Base-by-base conservation (phyloP, 148 eudicot species). In the Persicaria tinctoria region DNA sequence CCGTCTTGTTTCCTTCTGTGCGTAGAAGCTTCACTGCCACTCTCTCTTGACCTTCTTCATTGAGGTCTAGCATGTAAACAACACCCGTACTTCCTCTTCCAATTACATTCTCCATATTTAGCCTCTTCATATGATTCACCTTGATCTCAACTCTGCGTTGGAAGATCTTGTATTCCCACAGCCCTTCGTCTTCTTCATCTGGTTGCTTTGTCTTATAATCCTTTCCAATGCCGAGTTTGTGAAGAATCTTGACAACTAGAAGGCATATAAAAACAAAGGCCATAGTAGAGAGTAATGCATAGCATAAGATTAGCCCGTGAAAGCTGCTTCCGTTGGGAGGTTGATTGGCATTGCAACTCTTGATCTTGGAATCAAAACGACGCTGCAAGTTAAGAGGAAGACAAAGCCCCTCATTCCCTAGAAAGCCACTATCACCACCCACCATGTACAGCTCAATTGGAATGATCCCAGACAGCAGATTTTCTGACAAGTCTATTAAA, bases 11-110 rank as follows among this genome's bases (percentile, higher is more conserved):
- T 82, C 75, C 83, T 87, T 63, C 81, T 75, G 13, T 48, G 80
- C 87, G 78, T 20, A 94, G 79, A 69, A 86, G 83, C 85, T 94
- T 92, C 49, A 94, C 98, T 20, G 98, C 98, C 16, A 94, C 97
- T 6, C 81, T 83, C n/a, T 86, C 85, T 48, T 84, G 77, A 10
- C 73, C 83, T 1, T 55, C n/a, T 16, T 4, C 59, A 68, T 85
- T 90, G 80, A 85, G 68, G 76, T 92, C 91, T 32, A 92, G 74
- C 0, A 93, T 83, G 48, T 90, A 94, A 64, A 94, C 98, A 77
- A 87, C 92, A 73, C 97, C 96, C 0, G 92, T 86, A 46, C 93
- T 86, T 73, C 98, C 98, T 16, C 80, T 87, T 23, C 97, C 98
- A 8, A 94, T 82, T 81, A 94, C 63, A 73, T 90, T 90, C 5